A percentile compares a stretch with the other conserved stretches of the same genome.
Conservation (phyloP, 2,329 filamentous ascomycete species). For the Paecilomyces fulvus region DNA sequence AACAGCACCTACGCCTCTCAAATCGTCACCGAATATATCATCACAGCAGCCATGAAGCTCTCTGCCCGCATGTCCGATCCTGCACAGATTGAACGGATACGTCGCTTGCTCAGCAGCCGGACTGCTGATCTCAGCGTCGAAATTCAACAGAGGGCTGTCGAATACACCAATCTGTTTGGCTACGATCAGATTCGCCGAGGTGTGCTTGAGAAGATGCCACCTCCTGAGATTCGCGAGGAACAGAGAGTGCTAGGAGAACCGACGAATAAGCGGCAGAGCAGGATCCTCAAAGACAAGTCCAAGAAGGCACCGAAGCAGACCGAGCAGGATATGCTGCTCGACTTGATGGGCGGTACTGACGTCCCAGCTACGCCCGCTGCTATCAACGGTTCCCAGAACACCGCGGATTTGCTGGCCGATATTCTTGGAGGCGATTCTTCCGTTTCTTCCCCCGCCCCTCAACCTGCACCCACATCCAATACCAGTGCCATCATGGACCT, state of each 20-base stretch:
- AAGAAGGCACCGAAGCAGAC: constrained; percentile 71
- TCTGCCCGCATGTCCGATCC: constrained; percentile 78
- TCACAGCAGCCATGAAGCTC: constrained; percentile 90
- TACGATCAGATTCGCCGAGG: constrained; percentile 81
- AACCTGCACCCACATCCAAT: constrained; percentile 44
- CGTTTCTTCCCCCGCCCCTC: constrained; percentile 45
- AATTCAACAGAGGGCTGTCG: constrained; percentile 89
- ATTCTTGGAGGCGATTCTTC: constrained; percentile 71
- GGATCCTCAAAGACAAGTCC: constrained; percentile 61
- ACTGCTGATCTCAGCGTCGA: constrained; percentile 88
- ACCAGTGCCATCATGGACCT: constrained; percentile 83
- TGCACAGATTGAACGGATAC: constrained; percentile 77
- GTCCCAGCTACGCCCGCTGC: constrained; percentile 51
- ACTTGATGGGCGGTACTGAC: constrained; percentile 80
- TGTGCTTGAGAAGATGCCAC: constrained; percentile 94
- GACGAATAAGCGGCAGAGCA: constrained; percentile 55
- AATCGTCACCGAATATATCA: constrained; percentile 88
- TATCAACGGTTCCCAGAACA: constrained; percentile 57
- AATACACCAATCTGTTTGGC: constrained; percentile 90
- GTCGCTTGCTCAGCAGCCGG: constrained; percentile 66
- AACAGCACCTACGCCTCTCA: constrained; percentile 92
- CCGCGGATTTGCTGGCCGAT: constrained; percentile 80
- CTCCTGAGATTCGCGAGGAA: constrained; percentile 93
- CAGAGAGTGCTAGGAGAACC: constrained; percentile 82
- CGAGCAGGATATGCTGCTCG: constrained; percentile 83